phyloP scores from a whole-genome alignment of 768 basidiomycete genomes.

The Leucogyrophana mollusca region DNA sequence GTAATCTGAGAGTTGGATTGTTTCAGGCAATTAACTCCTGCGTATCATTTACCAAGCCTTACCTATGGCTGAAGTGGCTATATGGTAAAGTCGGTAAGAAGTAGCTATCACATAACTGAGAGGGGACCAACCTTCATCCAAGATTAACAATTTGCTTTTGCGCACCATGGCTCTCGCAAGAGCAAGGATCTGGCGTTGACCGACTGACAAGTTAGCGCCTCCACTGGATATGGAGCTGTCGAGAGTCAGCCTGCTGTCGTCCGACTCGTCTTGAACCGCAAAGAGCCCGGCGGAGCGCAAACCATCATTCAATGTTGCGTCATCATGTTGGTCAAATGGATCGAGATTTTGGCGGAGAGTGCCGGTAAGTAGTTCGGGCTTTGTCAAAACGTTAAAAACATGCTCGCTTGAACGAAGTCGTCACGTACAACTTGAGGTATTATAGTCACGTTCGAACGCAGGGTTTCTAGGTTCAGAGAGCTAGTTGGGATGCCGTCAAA shows the following conservation, averaged over 20 bases:
- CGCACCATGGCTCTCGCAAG: conserved; percentile 59
- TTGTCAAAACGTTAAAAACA: neutral
- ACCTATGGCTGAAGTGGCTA: conserved; percentile 49
- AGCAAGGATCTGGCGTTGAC: conserved; percentile 61
- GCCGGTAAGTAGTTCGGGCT: conserved; percentile 55
- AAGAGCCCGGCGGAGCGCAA: conserved; percentile 50
- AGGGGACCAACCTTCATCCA: conserved; percentile 47
- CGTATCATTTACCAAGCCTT: neutral
- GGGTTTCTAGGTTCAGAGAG: conserved; percentile 49
- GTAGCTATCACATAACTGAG: too few relatives aligned
- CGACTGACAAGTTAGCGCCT: conserved; percentile 49
- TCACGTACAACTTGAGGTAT: conserved; percentile 53
- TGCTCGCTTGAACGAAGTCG: conserved; percentile 9
- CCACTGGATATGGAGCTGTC: conserved; percentile 45
- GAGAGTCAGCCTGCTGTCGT: conserved; percentile 38
- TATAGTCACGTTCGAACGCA: conserved; percentile 55
- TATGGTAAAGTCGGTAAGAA: too few relatives aligned
- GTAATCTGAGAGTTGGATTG: conserved; percentile 50
- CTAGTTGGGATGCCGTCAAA: conserved; percentile 49
- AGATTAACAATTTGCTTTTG: conserved; percentile 51
- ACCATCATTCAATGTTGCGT: conserved; percentile 48
- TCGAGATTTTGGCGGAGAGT: conserved; percentile 60
- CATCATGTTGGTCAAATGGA: conserved; percentile 55
- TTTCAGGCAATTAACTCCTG: neutral
- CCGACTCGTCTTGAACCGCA: conserved; percentile 35